Conservation (phyloP, 169 alveolate species). For the Cryptosporidium felis region DNA sequence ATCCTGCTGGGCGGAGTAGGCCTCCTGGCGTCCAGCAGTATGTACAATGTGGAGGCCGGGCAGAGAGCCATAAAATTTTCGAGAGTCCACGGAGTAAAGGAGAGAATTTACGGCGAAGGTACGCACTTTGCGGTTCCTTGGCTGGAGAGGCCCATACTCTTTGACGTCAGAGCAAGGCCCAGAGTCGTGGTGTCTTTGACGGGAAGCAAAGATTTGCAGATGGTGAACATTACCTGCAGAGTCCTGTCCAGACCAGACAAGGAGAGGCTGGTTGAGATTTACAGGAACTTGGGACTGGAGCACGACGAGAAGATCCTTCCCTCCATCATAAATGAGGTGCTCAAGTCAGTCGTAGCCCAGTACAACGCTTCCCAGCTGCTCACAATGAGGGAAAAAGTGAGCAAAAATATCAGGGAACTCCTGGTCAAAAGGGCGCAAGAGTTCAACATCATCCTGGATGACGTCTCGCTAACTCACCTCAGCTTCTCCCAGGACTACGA, state of each 20-base stretch:
- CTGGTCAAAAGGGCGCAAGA: slow-evolving; percentile 93
- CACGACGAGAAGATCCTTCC: slow-evolving; percentile 97
- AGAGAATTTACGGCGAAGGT: slow-evolving; percentile 91
- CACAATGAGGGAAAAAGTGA: slow-evolving; percentile 94
- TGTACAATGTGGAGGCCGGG: slow-evolving; percentile 92
- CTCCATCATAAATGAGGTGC: slow-evolving; percentile 95
- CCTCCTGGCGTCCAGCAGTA: slow-evolving; percentile 62
- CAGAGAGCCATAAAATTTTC: slow-evolving; percentile 91
- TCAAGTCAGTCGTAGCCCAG: slow-evolving; percentile 95
- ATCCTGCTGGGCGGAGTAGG: not conserved
- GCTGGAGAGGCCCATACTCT: slow-evolving; percentile 94
- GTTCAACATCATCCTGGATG: slow-evolving; percentile 94
- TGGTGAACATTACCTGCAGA: slow-evolving; percentile 93
- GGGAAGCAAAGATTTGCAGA: slow-evolving; percentile 94
- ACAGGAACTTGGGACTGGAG: slow-evolving; percentile 84
- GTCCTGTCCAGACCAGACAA: slow-evolving; percentile 92
- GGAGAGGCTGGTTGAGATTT: slow-evolving; percentile 84
- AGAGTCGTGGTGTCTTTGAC: slow-evolving; percentile 90
- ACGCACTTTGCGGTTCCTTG: slow-evolving; percentile 94
- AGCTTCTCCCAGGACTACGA: slow-evolving; percentile 90
- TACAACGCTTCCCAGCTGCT: slow-evolving; percentile 95
- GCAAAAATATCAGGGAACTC: slow-evolving; percentile 86
- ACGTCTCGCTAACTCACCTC: slow-evolving; percentile 93
- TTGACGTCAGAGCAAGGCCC: slow-evolving; percentile 93
- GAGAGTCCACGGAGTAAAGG: slow-evolving; percentile 79